phyloP scores from a whole-genome alignment of 148 eudicot species.

The Limonium bicolor region DNA sequence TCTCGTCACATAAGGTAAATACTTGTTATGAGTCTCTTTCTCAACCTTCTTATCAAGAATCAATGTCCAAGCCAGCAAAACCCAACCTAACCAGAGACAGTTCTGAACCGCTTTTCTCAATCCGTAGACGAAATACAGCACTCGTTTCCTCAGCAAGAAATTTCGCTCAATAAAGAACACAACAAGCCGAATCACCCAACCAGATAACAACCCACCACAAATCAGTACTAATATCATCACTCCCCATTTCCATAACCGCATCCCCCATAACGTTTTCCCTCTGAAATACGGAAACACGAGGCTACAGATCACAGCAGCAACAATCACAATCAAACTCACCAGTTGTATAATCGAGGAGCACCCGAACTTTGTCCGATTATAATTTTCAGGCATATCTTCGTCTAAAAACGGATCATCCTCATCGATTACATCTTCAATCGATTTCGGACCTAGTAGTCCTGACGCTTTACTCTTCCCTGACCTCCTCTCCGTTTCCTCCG shows the following conservation, averaged over 20 bases:
- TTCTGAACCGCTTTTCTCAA: slow-evolving; percentile 45
- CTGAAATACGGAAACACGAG: slow-evolving; percentile 24
- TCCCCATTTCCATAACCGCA: slow-evolving; percentile 71
- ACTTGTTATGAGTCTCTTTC: slow-evolving; percentile 21
- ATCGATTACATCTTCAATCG: slow-evolving; percentile 35
- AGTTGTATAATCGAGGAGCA: slow-evolving; percentile 32
- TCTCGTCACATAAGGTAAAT: slow-evolving; percentile 42
- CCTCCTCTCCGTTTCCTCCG: slow-evolving; percentile 18
- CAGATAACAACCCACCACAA: slow-evolving; percentile 56
- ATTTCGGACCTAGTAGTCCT: slow-evolving; percentile 25
- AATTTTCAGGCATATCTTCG: slow-evolving; percentile 78
- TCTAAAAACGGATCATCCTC: slow-evolving; percentile 84
- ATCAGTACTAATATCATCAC: slow-evolving; percentile 44
- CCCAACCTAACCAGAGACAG: slow-evolving; percentile 49
- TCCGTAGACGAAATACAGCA: slow-evolving; percentile 67
- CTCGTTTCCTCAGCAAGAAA: slow-evolving; percentile 42
- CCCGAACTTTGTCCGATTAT: slow-evolving; percentile 35
- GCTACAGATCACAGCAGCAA: slow-evolving; percentile 51
- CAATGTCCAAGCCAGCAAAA: slow-evolving; percentile 47
- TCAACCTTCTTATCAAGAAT: slow-evolving; percentile 43
- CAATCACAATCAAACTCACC: slow-evolving; percentile 41
- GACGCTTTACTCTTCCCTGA: slow-evolving; percentile 23
- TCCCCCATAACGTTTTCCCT: slow-evolving; percentile 18
- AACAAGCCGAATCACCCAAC: slow-evolving; percentile 36
- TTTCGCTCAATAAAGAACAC: slow-evolving; percentile 64